Conservation (phyloP, 306 rosid species). For the Sicyos edulis region DNA sequence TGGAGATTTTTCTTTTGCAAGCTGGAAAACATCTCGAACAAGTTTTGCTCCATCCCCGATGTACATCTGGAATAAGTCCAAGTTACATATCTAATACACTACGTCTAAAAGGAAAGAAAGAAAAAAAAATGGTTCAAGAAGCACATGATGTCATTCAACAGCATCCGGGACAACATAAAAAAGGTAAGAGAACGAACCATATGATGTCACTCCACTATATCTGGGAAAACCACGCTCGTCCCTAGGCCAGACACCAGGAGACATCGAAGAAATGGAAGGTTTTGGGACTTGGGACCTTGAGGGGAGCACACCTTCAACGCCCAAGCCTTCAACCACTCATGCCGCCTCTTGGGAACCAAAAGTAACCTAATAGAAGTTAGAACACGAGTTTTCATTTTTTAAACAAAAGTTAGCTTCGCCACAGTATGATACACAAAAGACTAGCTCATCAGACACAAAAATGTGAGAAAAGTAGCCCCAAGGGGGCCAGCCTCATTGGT, state of each 20-base stretch:
- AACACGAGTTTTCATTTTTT: neutral
- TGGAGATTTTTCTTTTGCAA: slow-evolving; percentile 95
- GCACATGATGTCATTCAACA: slow-evolving; percentile 14
- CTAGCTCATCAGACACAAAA: neutral
- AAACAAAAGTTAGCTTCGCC: neutral
- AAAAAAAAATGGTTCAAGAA: neutral
- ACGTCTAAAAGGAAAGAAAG: neutral
- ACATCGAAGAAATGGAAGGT: neutral
- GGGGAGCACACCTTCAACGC: too few relatives aligned
- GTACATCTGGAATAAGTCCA: slow-evolving; percentile 57
- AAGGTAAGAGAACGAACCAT: too few relatives aligned
- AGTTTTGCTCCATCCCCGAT: slow-evolving; percentile 97
- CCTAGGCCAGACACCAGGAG: too few relatives aligned
- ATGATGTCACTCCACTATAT: too few relatives aligned
- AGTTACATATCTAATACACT: slow-evolving; percentile 4
- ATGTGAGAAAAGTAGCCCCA: too few relatives aligned
- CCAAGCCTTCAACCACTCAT: too few relatives aligned
- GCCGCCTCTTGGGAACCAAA: neutral
- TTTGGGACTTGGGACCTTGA: too few relatives aligned
- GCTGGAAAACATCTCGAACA: slow-evolving; percentile 90
- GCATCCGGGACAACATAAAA: too few relatives aligned
- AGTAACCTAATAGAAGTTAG: neutral
- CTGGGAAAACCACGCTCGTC: too few relatives aligned
- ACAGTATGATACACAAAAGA: neutral
- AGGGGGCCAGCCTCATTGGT: too few relatives aligned